These are phyloP conservation scores for Fusarium ramigenum DNA, from an alignment of 2,329 filamentous ascomycete species.

Conservation along the genomic window DNA sequence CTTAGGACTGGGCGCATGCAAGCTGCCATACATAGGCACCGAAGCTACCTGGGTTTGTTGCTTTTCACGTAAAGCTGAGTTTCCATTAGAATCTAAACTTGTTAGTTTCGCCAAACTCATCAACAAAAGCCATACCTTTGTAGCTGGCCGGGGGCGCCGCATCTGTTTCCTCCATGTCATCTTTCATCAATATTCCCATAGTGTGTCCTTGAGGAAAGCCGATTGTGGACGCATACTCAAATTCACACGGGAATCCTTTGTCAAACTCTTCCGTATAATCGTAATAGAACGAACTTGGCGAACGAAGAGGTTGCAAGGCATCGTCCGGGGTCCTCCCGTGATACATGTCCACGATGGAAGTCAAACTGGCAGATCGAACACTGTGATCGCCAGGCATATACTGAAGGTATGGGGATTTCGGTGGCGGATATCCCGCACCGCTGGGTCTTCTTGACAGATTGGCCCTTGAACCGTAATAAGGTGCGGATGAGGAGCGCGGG, in stretches of 20 bases:
- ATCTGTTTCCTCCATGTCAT: conserved; percentile 17
- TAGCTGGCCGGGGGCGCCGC: neutral
- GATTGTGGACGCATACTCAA: conserved; percentile 36
- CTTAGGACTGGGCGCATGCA: neutral
- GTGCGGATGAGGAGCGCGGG: conserved; percentile 42
- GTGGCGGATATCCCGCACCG: conserved; percentile 43
- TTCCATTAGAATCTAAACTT: neutral
- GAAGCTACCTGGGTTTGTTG: neutral
- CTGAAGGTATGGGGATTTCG: conserved; percentile 46
- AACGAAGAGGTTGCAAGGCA: conserved; percentile 42
- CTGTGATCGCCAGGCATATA: conserved; percentile 50
- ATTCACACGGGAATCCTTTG: conserved; percentile 35
- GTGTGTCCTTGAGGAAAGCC: conserved; percentile 46
- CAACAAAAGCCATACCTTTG: neutral
- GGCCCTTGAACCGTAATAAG: conserved; percentile 33
- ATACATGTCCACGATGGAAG: conserved; percentile 62
- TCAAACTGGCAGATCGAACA: conserved; percentile 58
- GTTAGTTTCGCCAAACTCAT: neutral
- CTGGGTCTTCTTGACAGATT: conserved; percentile 49
- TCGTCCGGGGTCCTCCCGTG: conserved; percentile 42
- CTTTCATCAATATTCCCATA: conserved; percentile 41
- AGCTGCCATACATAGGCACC: neutral
- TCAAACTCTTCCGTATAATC: conserved; percentile 65
- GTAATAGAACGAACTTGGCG: conserved; percentile 56
- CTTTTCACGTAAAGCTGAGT: neutral